Evolutionary conservation across 2,329 filamentous ascomycete genomes (phyloP).

Genomic region (Colletotrichum sidae): DNA sequence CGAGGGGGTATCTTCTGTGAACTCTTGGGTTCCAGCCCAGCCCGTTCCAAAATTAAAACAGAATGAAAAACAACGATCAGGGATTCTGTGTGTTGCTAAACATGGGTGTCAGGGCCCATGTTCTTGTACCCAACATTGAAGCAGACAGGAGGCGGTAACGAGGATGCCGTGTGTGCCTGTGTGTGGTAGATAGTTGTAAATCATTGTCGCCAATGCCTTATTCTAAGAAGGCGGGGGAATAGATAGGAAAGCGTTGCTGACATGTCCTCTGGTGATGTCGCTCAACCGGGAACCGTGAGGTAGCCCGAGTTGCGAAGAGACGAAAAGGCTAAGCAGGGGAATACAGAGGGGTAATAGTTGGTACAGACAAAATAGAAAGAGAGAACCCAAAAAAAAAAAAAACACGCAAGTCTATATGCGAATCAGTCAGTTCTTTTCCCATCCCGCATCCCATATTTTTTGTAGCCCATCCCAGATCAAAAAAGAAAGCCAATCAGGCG

Average conservation of each 20-base stretch:
- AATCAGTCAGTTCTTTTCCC: conserved; percentile 38
- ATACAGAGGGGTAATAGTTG: conserved; percentile 16
- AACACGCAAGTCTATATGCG: conserved; percentile 37
- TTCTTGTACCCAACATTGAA: conserved; percentile 20
- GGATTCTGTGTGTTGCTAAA: neutral
- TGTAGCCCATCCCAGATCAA: conserved; percentile 36
- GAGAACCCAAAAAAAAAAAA: conserved; percentile 13
- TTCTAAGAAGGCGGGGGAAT: conserved; percentile 28
- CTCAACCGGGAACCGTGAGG: conserved; percentile 29
- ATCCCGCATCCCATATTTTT: conserved; percentile 36
- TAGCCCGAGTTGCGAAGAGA: conserved; percentile 14
- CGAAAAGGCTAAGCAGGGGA: conserved; percentile 15
- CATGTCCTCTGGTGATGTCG: conserved; percentile 30
- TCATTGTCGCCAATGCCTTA: conserved; percentile 33
- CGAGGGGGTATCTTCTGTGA: conserved; percentile 33
- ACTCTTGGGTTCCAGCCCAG: conserved; percentile 36
- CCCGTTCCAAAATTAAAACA: conserved; percentile 11
- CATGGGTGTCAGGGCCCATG: conserved; percentile 16
- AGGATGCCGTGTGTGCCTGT: conserved; percentile 8
- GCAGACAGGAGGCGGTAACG: conserved; percentile 11
- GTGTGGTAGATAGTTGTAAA: conserved; percentile 1
- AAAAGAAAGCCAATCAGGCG: conserved; percentile 14
- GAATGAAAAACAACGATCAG: too few species aligned
- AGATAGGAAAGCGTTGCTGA: conserved; percentile 36
- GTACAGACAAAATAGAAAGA: conserved; percentile 26